These are phyloP conservation scores for Collariella sp. DNA, from an alignment of 495 filamentous ascomycete genomes.

Conservation along the genomic window DNA sequence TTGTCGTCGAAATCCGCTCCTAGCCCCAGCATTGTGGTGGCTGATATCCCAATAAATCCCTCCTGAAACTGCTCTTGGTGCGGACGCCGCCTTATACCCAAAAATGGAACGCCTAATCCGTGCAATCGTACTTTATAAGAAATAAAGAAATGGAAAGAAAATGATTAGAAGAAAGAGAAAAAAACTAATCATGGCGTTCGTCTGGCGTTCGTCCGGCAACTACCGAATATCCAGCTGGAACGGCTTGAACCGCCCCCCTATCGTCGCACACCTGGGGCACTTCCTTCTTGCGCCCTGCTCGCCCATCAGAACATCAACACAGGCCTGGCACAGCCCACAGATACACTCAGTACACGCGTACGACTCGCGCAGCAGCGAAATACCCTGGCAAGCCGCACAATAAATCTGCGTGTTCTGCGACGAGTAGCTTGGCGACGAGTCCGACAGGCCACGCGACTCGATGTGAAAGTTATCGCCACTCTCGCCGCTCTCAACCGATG, in stretches of 20 bases:
- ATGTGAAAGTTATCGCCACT: constrained; percentile 61
- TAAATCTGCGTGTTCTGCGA: constrained; percentile 70
- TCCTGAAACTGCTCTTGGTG: neutral
- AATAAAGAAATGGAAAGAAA: neutral
- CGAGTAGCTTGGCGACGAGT: constrained; percentile 47
- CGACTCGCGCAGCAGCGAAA: constrained; percentile 65
- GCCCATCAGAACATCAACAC: constrained; percentile 67
- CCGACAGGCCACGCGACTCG: constrained; percentile 41
- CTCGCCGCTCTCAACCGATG: constrained; percentile 65
- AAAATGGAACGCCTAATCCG: neutral
- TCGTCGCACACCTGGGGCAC: constrained; percentile 57
- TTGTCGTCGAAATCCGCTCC: neutral
- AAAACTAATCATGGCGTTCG: too few relatives aligned
- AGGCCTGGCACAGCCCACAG: constrained; percentile 78
- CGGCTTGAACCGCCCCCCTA: constrained; percentile 59
- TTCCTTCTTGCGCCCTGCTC: constrained; percentile 52
- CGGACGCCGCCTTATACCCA: neutral
- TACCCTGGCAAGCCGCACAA: constrained; percentile 70
- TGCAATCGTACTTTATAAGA: neutral
- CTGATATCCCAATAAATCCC: neutral
- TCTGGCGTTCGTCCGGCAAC: neutral
- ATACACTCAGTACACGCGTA: constrained; percentile 94
- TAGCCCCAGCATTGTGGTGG: neutral
- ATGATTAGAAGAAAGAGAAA: neutral
- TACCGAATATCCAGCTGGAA: constrained; percentile 58